Conservation (phyloP, 306 rosid species). For the Cyclanthera cordifolia region DNA sequence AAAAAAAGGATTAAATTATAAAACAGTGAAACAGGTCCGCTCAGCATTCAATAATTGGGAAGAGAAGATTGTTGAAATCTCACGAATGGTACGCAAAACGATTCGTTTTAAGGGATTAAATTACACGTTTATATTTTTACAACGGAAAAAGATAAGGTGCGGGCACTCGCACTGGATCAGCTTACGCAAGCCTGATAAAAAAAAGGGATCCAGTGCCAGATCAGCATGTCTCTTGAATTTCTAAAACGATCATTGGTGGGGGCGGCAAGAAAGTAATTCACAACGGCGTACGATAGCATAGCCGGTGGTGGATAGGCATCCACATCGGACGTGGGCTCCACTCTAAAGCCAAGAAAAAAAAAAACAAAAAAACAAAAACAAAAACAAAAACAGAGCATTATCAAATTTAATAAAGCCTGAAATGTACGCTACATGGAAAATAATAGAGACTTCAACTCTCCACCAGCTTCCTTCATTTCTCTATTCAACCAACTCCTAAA, state of each 20-base stretch:
- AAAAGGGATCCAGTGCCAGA: constrained; percentile 1
- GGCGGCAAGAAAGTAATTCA: neutral
- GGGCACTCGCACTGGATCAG: neutral
- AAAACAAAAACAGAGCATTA: neutral
- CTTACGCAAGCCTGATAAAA: neutral
- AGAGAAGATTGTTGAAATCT: too few relatives aligned
- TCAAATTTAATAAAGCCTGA: constrained; percentile 5
- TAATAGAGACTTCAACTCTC: neutral
- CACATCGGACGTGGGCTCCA: constrained; percentile 17
- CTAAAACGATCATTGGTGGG: neutral
- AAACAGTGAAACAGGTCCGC: too few relatives aligned
- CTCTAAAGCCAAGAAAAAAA: neutral
- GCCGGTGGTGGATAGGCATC: neutral
- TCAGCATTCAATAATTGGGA: too few relatives aligned
- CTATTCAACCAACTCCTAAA: neutral
- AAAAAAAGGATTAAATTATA: too few relatives aligned
- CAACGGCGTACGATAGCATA: neutral
- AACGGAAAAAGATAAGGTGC: neutral
- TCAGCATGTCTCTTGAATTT: neutral
- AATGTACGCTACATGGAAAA: neutral
- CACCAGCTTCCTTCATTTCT: neutral
- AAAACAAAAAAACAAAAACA: too few relatives aligned
- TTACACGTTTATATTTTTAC: neutral
- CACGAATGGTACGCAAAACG: too few relatives aligned
- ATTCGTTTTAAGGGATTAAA: neutral